phyloP scores from a whole-genome alignment of 1,139 yeast species.

The Suhomyces yuchorum region DNA sequence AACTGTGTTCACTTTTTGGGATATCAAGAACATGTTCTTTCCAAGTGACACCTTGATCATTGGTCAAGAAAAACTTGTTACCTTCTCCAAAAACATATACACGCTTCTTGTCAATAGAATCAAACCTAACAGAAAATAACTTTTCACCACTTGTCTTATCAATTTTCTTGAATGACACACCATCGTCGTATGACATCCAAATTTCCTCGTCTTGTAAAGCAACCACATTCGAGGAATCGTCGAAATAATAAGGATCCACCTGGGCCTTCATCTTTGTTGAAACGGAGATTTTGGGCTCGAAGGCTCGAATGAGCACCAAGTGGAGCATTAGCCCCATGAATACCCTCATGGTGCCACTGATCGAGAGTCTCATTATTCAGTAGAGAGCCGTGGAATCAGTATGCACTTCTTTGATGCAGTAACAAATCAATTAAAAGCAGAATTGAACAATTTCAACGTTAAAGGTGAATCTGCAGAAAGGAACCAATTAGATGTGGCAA shows the following conservation, averaged over 20 bases:
- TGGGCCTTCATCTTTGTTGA: conserved; percentile 13
- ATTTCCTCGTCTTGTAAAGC: conserved; percentile 32
- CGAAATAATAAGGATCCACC: conserved; percentile 45
- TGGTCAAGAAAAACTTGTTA: conserved; percentile 51
- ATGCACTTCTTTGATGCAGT: neutral
- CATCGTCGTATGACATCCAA: conserved; percentile 57
- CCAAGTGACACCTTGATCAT: conserved; percentile 65
- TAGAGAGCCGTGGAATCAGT: neutral
- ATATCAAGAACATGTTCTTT: conserved; percentile 29
- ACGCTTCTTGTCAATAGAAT: conserved; percentile 45
- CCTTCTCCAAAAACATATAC: conserved; percentile 54
- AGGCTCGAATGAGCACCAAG: conserved; percentile 7
- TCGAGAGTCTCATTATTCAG: neutral
- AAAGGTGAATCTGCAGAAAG: neutral
- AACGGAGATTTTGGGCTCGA: conserved; percentile 18
- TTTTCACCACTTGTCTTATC: conserved; percentile 29
- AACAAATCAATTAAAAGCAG: neutral
- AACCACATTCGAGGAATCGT: conserved; percentile 55
- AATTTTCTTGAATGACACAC: conserved; percentile 52
- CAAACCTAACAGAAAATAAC: conserved; percentile 39
- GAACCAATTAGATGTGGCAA: neutral
- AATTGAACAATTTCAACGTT: neutral
- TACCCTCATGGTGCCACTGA: neutral
- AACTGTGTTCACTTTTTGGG: neutral
- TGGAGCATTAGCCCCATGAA: conserved; percentile 3